These are phyloP conservation scores for Ailanthus altissimus DNA, from an alignment of 345 rosid species.

Conservation along the genomic window DNA sequence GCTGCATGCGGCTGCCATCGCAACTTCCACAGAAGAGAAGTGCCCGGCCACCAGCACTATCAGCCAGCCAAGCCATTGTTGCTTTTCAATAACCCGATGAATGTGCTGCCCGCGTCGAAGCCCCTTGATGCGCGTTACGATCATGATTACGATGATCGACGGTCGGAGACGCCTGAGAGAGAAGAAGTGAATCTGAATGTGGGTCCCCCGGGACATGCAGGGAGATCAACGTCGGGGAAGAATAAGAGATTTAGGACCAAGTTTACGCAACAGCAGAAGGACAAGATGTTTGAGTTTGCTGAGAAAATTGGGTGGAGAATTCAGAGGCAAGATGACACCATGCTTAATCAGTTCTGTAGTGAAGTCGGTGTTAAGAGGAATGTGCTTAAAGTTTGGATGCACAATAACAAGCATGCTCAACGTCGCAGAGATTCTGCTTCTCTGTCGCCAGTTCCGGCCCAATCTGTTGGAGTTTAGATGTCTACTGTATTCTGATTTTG, in stretches of 20 bases:
- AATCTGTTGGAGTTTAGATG: background rate
- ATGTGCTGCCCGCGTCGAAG: background rate
- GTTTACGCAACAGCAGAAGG: conserved; percentile 47
- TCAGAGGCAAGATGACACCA: conserved; percentile 36
- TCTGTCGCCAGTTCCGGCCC: conserved; percentile 6
- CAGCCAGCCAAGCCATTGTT: conserved; percentile 19
- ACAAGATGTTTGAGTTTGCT: conserved; percentile 45
- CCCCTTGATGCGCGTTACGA: background rate
- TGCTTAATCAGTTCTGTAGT: conserved; percentile 39
- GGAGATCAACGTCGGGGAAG: conserved; percentile 2
- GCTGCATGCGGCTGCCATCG: conserved; percentile 64
- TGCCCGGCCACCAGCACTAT: conserved; percentile 13
- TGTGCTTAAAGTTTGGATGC: conserved; percentile 60
- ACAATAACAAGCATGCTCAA: conserved; percentile 46
- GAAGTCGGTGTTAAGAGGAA: conserved; percentile 43
- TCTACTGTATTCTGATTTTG: no score
- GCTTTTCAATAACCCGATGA: conserved; percentile 13
- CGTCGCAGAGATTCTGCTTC: conserved; percentile 18
- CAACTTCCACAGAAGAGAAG: conserved; percentile 49
- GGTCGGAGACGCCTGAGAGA: conserved; percentile 38
- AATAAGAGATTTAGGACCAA: conserved; percentile 42
- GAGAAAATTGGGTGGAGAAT: conserved; percentile 51
- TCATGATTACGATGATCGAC: conserved; percentile 18
- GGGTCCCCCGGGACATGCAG: conserved; percentile 12
- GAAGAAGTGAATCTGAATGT: conserved; percentile 13